phyloP scores from a whole-genome alignment of 2,329 filamentous ascomycete species.

The Cordyceps javanica region DNA sequence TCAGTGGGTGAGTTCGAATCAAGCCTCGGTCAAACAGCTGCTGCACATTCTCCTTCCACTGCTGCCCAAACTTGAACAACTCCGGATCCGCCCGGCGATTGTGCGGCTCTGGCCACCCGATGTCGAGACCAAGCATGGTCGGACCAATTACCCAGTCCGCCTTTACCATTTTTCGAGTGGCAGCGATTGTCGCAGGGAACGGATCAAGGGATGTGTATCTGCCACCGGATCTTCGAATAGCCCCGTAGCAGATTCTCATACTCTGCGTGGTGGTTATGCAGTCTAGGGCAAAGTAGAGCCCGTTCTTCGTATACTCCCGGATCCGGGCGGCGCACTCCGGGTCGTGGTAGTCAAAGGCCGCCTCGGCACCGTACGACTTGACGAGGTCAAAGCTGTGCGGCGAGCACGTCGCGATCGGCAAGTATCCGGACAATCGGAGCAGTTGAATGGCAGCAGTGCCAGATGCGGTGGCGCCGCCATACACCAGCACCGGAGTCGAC shows the following conservation, averaged over 20 bases:
- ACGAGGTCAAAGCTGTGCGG: constrained; percentile 33
- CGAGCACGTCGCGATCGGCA: neutral
- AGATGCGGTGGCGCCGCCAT: constrained; percentile 16
- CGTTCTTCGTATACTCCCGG: constrained; percentile 17
- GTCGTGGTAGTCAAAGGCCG: constrained; percentile 35
- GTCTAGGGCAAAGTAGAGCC: constrained; percentile 29
- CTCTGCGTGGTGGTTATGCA: constrained; percentile 23
- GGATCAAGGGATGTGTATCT: constrained; percentile 13
- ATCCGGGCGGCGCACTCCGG: constrained; percentile 18
- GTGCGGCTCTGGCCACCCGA: constrained; percentile 5
- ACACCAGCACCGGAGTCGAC: constrained; percentile 17
- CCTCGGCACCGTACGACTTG: constrained; percentile 34
- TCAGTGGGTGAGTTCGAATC: neutral
- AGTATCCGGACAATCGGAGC: constrained; percentile 18
- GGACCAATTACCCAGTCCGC: neutral
- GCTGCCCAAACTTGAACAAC: neutral
- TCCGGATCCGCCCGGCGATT: neutral
- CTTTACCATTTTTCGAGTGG: neutral
- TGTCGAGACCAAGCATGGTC: neutral
- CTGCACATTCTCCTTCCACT: neutral
- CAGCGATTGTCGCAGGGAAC: neutral
- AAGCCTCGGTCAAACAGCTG: neutral
- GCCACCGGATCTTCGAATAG: constrained; percentile 25
- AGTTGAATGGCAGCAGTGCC: constrained; percentile 21
- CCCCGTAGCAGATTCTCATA: constrained; percentile 30